Conservation (phyloP, 1,139 yeast species). For the Geotrichum klebahnii region DNA sequence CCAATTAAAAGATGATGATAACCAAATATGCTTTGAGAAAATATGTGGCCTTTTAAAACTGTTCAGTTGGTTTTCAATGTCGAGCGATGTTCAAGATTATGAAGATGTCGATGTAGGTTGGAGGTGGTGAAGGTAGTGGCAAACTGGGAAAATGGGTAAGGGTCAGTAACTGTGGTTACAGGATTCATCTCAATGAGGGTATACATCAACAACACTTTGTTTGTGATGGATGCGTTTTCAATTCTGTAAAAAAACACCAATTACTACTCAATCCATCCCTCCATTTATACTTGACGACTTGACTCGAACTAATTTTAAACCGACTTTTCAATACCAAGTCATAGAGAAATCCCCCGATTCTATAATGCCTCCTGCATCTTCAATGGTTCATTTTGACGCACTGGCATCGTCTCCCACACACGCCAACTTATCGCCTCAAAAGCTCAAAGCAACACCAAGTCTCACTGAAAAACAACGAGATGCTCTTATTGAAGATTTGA, state of each 20-base stretch:
- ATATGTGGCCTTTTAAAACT: too few relatives aligned
- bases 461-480: conserved; percentile 33
- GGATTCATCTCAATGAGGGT: background rate
- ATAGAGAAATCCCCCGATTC: background rate
- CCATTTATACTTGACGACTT: background rate
- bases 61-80: too few relatives aligned
- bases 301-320: background rate
- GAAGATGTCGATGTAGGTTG: background rate
- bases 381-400: conserved; percentile 1
- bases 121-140: background rate
- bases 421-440: background rate
- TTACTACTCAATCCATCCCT: background rate
- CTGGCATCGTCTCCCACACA: background rate
- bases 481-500: conserved; percentile 32
- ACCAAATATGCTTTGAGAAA: too few relatives aligned
- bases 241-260: too few relatives aligned
- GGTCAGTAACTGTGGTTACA: background rate
- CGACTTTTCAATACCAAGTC: background rate
- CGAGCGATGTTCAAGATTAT: too few relatives aligned
- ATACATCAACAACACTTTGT: conserved; percentile 5
- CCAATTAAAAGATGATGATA: too few relatives aligned
- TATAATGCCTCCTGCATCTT: background rate
- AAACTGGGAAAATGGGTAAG: background rate
- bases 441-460: background rate
- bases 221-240: background rate